Evolutionary conservation across 2,329 filamentous ascomycete genomes (phyloP).

Genomic region (Xenoacremonium recifei): DNA sequence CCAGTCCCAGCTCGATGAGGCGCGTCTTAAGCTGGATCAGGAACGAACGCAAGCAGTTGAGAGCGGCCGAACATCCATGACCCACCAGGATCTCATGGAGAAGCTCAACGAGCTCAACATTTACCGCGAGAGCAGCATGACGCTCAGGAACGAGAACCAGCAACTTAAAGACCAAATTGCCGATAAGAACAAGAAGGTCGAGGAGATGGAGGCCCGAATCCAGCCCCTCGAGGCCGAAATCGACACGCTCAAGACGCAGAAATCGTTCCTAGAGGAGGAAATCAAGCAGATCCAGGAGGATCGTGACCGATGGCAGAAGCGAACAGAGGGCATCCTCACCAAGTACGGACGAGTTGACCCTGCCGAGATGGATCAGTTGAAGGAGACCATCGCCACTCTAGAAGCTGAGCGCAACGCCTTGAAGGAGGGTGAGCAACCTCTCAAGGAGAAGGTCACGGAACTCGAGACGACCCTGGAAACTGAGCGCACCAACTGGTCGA

Average conservation of each 20-base stretch:
- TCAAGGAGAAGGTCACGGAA: slow-evolving; percentile 54
- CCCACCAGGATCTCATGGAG: slow-evolving; percentile 87
- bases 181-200: slow-evolving; percentile 72
- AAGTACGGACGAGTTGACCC: slow-evolving; percentile 96
- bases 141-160: slow-evolving; percentile 81
- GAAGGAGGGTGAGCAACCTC: slow-evolving; percentile 47
- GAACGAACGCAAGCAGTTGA: slow-evolving; percentile 78
- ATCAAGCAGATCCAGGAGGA: slow-evolving; percentile 87
- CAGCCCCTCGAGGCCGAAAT: slow-evolving; percentile 81
- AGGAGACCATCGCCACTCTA: slow-evolving; percentile 68
- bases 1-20: slow-evolving; percentile 85
- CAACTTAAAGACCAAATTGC: slow-evolving; percentile 74
- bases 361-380: slow-evolving; percentile 85
- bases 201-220: slow-evolving; percentile 71
- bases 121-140: slow-evolving; percentile 91
- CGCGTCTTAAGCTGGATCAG: slow-evolving; percentile 84
- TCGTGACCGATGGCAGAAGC: slow-evolving; percentile 92
- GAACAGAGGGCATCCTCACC: slow-evolving; percentile 90
- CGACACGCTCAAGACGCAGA: slow-evolving; percentile 76
- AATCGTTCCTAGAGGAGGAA: slow-evolving; percentile 81
- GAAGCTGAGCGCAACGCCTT: slow-evolving; percentile 63
- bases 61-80: slow-evolving; percentile 68
- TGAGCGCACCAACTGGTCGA: slow-evolving; percentile 54
- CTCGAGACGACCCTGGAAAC: slow-evolving; percentile 51
- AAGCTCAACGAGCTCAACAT: slow-evolving; percentile 95